These are phyloP conservation scores for Diplodia corticola DNA, from an alignment of 2,329 filamentous ascomycete species.

Conservation along the genomic window DNA sequence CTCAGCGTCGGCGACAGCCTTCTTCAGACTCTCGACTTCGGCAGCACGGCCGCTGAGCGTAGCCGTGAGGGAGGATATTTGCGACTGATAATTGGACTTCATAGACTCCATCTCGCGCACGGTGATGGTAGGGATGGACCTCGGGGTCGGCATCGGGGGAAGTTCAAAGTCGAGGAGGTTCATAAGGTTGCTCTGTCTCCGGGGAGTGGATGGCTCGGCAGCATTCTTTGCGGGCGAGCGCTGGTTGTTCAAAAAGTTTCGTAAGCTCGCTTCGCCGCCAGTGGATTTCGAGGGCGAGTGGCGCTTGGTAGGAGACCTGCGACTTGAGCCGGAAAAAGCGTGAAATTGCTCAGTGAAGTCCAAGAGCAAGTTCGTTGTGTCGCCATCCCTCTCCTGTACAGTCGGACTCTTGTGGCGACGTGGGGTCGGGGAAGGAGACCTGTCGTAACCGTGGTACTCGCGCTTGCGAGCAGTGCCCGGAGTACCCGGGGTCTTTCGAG, in stretches of 20 bases:
- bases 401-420: conserved; percentile 49
- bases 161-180: conserved; percentile 89
- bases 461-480: conserved; percentile 52
- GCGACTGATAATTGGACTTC: conserved; percentile 86
- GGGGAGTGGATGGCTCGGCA: conserved; percentile 51
- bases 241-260: conserved; percentile 44
- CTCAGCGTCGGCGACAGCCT: conserved; percentile 86
- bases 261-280: conserved; percentile 51
- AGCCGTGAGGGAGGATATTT: conserved; percentile 92
- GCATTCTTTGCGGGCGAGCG: conserved; percentile 45
- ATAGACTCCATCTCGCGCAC: conserved; percentile 89
- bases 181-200: conserved; percentile 53
- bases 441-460: conserved; percentile 37
- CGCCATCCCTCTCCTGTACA: conserved; percentile 40
- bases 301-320: conserved; percentile 40
- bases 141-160: conserved; percentile 87
- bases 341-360: conserved; percentile 85
- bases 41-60: conserved; percentile 91
- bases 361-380: conserved; percentile 76
- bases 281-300: conserved; percentile 54
- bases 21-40: conserved; percentile 82
- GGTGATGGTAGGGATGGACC: conserved; percentile 86
- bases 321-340: conserved; percentile 48
- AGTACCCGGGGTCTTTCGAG: conserved; percentile 35
- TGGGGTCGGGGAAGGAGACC: conserved; percentile 55